Base-by-base conservation (phyloP, 2,329 filamentous ascomycete genomes). In the Pseudocercospora eumusae region DNA sequence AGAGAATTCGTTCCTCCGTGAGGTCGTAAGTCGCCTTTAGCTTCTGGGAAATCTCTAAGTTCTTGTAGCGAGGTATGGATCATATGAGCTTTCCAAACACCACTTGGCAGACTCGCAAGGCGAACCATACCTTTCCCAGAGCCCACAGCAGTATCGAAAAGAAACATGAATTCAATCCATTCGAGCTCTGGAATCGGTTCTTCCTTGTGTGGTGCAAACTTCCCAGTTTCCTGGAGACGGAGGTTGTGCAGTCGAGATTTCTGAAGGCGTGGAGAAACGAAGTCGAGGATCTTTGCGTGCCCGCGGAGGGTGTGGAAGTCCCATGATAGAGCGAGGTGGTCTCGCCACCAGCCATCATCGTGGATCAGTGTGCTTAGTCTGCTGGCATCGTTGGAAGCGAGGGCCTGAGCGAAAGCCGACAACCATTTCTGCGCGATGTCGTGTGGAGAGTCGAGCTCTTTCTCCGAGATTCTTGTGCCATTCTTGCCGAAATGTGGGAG, bases 1-100 rank as follows among this genome's bases (percentile, higher is more conserved):
- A 80, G 75, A 83, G 87, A 90, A 67, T 89, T 89, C 69, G 82
- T 82, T 0, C 83, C 85, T 0, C 88, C 88, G 20, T 76, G 76
- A 0, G 84, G 81, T 27, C 88, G 78, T 3, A 77, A 78, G 0
- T 68, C 69, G 1, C 80, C 77, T 1, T 79, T 70, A 0, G 67
- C 64, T 71, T 89, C 85, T 62, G 86, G 82, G 56, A 81, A 75
- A 0, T 81, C 84, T 3, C 77, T 82, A 4, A 91, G 65, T 40
- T 83, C 80, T 1, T 79, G 70, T 4, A 91, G 75, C 0, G 80
- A 78, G 0, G 88, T 90, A 69, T 85, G 89, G 0, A 90, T 68
- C 1, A 85, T 87, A 64, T 84, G 88, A 0, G 85, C 82, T 70
- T 86, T 87, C 86, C 86, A 90, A 5, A 75, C 75, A 4, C 75